Conservation (phyloP, 768 basidiomycete species). For the Trametes elegans region DNA sequence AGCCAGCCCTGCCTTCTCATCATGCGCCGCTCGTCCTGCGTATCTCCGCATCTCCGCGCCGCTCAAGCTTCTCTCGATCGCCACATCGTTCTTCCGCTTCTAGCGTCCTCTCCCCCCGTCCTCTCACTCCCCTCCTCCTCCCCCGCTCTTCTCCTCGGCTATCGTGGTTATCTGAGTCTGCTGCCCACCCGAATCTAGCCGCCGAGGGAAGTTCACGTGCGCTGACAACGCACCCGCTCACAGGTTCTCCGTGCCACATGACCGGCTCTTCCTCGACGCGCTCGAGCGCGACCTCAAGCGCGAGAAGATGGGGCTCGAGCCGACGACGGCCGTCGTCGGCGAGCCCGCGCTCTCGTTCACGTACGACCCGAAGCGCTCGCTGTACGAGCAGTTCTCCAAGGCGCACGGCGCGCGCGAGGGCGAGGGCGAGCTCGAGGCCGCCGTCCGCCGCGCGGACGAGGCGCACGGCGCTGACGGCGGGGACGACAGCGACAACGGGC, state of each 20-base stretch:
- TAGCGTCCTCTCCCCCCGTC: not conserved
- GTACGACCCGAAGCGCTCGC: slow-evolving; percentile 80
- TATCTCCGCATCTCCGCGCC: not conserved
- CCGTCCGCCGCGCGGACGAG: slow-evolving; percentile 33
- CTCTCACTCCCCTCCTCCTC: not conserved
- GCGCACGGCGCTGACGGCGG: not conserved
- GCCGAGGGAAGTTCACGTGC: not conserved
- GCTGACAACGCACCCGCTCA: slow-evolving; percentile 28
- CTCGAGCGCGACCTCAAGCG: slow-evolving; percentile 95
- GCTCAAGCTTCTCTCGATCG: not conserved
- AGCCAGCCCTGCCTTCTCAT: not conserved
- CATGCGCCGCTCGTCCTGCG: not conserved
- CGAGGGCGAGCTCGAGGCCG: slow-evolving; percentile 35
- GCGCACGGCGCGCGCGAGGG: slow-evolving; percentile 34
- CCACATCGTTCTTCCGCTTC: not conserved
- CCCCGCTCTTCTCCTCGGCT: not conserved
- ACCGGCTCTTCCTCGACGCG: slow-evolving; percentile 94
- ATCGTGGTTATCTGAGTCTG: not conserved
- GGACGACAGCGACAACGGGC: slow-evolving; percentile 15
- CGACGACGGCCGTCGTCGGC: slow-evolving; percentile 72
- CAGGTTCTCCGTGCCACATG: slow-evolving; percentile 97
- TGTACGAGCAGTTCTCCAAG: slow-evolving; percentile 86
- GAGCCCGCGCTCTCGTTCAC: slow-evolving; percentile 89
- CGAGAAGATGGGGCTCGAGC: slow-evolving; percentile 86
- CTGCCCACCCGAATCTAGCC: not conserved